A percentile compares a stretch with the other conserved stretches of the same genome.
phyloP scores from a whole-genome alignment of 2,329 filamentous ascomycete species.

The Phialemoniopsis sp. region DNA sequence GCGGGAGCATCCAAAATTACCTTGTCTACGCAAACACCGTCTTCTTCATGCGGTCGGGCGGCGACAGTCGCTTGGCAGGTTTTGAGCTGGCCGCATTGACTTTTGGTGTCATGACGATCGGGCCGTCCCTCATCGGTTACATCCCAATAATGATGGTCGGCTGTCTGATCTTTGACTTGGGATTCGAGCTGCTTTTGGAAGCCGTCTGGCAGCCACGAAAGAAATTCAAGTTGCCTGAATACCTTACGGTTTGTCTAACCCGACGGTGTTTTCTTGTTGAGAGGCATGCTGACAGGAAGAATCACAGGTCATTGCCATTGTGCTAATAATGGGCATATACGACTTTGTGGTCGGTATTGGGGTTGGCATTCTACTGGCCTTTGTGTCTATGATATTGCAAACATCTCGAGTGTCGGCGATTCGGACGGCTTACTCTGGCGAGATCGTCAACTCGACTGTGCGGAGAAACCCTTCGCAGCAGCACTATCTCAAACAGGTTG shows the following conservation, averaged over 20 bases:
- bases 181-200: slow-evolving; percentile 86
- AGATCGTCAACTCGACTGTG: slow-evolving; percentile 87
- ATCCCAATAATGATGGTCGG: slow-evolving; percentile 98
- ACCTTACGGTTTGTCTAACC: slow-evolving; percentile 63
- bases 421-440: slow-evolving; percentile 83
- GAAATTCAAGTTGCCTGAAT: slow-evolving; percentile 83
- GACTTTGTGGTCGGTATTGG: slow-evolving; percentile 96
- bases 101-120: slow-evolving; percentile 76
- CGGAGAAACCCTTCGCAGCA: slow-evolving; percentile 86
- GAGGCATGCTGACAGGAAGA: neutral
- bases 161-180: slow-evolving; percentile 89
- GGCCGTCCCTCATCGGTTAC: slow-evolving; percentile 83
- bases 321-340: slow-evolving; percentile 92
- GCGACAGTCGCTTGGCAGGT: slow-evolving; percentile 80
- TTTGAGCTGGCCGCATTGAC: slow-evolving; percentile 79
- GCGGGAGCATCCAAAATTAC: slow-evolving; percentile 93
- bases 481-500: slow-evolving; percentile 79
- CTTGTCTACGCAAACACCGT: slow-evolving; percentile 96
- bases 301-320: slow-evolving; percentile 70
- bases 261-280: slow-evolving; percentile 12
- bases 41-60: slow-evolving; percentile 93
- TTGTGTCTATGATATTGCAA: slow-evolving; percentile 86
- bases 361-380: slow-evolving; percentile 86
- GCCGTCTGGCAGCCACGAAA: slow-evolving; percentile 85
- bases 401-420: slow-evolving; percentile 88